phyloP scores from a whole-genome alignment of 1,139 yeast genomes.

The Zygoascus hellenicus region DNA sequence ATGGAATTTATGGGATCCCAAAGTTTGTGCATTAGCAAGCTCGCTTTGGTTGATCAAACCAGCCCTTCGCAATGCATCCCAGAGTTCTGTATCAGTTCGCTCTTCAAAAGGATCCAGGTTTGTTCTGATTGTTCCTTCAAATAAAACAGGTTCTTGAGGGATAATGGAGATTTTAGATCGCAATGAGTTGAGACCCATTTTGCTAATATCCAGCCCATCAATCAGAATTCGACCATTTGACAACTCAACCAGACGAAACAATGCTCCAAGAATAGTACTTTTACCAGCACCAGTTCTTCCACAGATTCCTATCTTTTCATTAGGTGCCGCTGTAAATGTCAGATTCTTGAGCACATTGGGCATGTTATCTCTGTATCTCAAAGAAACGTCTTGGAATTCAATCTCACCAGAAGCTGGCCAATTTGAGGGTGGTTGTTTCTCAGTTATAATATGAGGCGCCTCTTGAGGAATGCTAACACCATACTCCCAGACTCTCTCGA shows the following conservation, averaged over 20 bases:
- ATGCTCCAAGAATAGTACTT: constrained; percentile 56
- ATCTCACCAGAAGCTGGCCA: constrained; percentile 63
- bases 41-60: constrained; percentile 45
- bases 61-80: constrained; percentile 44
- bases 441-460: constrained; percentile 35
- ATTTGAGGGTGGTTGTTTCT: constrained; percentile 39
- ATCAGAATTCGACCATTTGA: constrained; percentile 46
- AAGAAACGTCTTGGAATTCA: constrained; percentile 48
- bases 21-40: constrained; percentile 29
- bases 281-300: constrained; percentile 81
- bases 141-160: constrained; percentile 72
- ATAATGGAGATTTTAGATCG: constrained; percentile 57
- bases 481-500: constrained; percentile 65
- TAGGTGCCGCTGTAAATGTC: constrained; percentile 39
- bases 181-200: constrained; percentile 49
- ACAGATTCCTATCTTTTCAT: constrained; percentile 62
- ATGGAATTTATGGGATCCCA: constrained; percentile 50
- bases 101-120: constrained; percentile 61
- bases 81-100: constrained; percentile 45
- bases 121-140: constrained; percentile 56
- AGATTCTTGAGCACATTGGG: constrained; percentile 63
- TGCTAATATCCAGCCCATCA: constrained; percentile 55
- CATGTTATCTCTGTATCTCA: constrained; percentile 67
- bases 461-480: constrained; percentile 61
- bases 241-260: constrained; percentile 55